These are phyloP conservation scores for Gentiana macrophylla DNA, from an alignment of 257 asterid species.

Conservation along the genomic window DNA sequence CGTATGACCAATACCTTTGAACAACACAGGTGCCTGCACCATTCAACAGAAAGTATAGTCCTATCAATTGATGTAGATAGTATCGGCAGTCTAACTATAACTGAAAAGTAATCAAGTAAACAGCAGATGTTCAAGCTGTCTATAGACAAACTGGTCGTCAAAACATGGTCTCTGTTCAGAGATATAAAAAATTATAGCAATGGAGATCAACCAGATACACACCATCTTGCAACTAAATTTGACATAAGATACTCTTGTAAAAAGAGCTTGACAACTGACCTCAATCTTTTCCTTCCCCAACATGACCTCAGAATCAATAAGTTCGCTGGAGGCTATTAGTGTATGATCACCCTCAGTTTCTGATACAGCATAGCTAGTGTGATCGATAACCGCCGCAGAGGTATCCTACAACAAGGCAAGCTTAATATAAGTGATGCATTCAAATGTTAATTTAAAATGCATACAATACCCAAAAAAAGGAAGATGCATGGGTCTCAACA, in stretches of 20 bases:
- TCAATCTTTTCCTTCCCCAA: slow-evolving; percentile 51
- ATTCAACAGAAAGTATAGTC: background rate
- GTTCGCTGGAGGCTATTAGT: slow-evolving; percentile 45
- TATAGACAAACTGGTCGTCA: background rate
- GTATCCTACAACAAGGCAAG: slow-evolving; percentile 33
- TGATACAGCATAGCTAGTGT: slow-evolving; percentile 52
- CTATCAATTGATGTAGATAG: background rate
- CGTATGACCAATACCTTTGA: slow-evolving; percentile 84
- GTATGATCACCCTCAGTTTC: slow-evolving; percentile 65
- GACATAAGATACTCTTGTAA: background rate
- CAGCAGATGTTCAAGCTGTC: too few species aligned
- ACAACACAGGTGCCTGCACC: slow-evolving; percentile 80
- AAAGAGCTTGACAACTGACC: slow-evolving; percentile 22
- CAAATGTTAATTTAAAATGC: background rate
- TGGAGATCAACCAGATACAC: background rate
- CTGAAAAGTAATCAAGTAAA: background rate
- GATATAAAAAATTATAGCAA: background rate
- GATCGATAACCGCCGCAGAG: slow-evolving; percentile 59
- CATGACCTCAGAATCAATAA: slow-evolving; percentile 50
- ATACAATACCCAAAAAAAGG: background rate
- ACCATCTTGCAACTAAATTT: background rate
- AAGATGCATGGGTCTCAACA: background rate
- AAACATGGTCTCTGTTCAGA: background rate
- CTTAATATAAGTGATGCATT: background rate
- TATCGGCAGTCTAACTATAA: background rate